Evolutionary conservation across 1,139 yeast species (phyloP), one percentile per base, ranked within the genome.

Genomic region (Debaryomyces sp.): DNA sequence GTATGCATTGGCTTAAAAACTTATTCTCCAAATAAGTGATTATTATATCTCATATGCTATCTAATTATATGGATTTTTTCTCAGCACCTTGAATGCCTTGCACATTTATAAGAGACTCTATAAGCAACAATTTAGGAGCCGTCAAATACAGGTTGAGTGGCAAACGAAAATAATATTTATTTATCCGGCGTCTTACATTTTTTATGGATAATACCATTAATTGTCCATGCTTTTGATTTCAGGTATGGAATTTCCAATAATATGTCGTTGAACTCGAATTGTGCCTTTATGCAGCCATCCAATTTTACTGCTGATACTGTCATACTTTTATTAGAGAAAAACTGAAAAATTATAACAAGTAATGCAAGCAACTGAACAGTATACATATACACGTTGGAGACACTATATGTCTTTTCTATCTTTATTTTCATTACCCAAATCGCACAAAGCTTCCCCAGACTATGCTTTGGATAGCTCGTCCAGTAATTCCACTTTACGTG

Each of bases 171-270:
- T 87, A 15, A 85, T 90, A 44, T 89, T 90, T 64, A 77, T 90
- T 37, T 90, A 90, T 63, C 97, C 97, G 1, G 71, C 86, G 30
- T 87, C 96, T 1, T 90, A 89, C 63, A 73, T 88, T 47, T 88
- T 33, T 68, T 89, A 43, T 90, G 96, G 96, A 63, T 86, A n/a
- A 84, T 88, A 54, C 96, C 97, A 0, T 80, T 89, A 52, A 78
- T 85, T 9, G 77, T 83, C 36, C 88, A 87, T 60, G 74, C 83
- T 44, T 73, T 88, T 7, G 88, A 84, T 62, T 62, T 75, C 53
- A 68, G 70, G 46, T 73, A 80, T 57, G 86, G 82, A 53, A 58
- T 70, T 42, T 53, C 83, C 86, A 0, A 73, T 83, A 6, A 78
- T 77, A 53, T 87, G 95, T n/a, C n/a, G 88, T 66, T 89, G 40